phyloP scores from a whole-genome alignment of 192 early-diverging fungal genomes.

The Coemansia sp. region DNA sequence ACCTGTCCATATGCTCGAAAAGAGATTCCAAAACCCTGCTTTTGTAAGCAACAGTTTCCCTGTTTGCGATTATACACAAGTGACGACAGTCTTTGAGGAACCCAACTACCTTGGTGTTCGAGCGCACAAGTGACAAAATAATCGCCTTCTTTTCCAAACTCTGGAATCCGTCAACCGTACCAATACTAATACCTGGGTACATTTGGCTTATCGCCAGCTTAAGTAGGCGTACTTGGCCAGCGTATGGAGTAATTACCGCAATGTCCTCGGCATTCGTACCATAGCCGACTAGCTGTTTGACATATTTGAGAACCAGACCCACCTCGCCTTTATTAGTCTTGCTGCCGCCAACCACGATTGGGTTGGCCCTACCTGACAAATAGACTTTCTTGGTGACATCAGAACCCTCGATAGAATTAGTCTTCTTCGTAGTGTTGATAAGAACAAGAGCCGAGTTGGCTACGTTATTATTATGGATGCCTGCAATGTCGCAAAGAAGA shows the following conservation, averaged over 20 bases:
- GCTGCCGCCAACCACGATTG: conserved; percentile 39
- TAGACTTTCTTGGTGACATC: background rate
- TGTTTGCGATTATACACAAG: conserved; percentile 4
- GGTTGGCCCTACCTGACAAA: background rate
- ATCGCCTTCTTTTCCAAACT: conserved; percentile 84
- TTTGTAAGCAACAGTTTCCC: background rate
- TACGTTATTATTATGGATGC: background rate
- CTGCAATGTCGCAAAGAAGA: conserved; percentile 3
- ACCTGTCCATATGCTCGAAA: background rate
- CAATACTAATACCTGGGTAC: conserved; percentile 67
- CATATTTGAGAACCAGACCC: conserved; percentile 58
- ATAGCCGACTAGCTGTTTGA: conserved; percentile 58
- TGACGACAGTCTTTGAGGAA: conserved; percentile 67
- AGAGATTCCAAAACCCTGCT: background rate
- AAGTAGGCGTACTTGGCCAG: conserved; percentile 62
- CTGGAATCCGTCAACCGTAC: conserved; percentile 83
- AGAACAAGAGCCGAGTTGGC: conserved; percentile 2
- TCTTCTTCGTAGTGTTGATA: background rate
- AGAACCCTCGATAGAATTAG: background rate
- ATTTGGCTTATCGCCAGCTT: conserved; percentile 47
- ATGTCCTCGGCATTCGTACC: conserved; percentile 65
- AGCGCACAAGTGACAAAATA: conserved; percentile 75
- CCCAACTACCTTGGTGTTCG: conserved; percentile 73
- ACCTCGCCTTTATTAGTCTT: conserved; percentile 75
- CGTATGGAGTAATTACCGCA: conserved; percentile 81